Conservation (phyloP, 2,329 filamentous ascomycete species). For the Stagonosporopsis cucurbitacearum region DNA sequence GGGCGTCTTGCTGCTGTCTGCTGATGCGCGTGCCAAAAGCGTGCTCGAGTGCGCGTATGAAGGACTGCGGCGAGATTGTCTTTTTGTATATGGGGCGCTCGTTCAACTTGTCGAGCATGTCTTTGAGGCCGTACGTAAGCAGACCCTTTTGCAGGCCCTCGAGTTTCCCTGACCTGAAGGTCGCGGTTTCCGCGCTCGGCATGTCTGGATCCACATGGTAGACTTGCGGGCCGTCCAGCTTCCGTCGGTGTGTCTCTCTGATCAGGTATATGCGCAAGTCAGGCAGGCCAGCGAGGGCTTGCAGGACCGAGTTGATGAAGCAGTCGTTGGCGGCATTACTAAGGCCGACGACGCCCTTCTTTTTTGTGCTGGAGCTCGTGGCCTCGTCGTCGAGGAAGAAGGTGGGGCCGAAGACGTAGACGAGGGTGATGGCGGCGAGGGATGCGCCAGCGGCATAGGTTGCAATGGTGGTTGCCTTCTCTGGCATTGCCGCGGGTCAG, state of each 20-base stretch:
- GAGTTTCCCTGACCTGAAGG: conserved; percentile 56
- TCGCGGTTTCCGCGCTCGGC: conserved; percentile 50
- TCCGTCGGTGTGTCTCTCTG: conserved; percentile 83
- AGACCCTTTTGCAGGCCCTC: conserved; percentile 75
- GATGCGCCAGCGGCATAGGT: conserved; percentile 96
- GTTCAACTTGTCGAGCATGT: conserved; percentile 89
- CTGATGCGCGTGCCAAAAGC: conserved; percentile 92
- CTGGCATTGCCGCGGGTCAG: conserved; percentile 66
- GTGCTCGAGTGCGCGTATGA: conserved; percentile 81
- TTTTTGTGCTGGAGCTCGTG: conserved; percentile 62
- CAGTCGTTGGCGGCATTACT: conserved; percentile 84
- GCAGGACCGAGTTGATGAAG: conserved; percentile 90
- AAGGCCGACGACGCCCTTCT: conserved; percentile 87
- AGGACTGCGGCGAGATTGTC: conserved; percentile 85
- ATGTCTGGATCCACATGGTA: conserved; percentile 68
- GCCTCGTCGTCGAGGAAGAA: conserved; percentile 90
- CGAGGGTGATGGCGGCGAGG: conserved; percentile 89
- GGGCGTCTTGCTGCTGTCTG: conserved; percentile 94
- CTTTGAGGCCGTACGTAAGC: conserved; percentile 87
- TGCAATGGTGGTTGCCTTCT: conserved; percentile 81
- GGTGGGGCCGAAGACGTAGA: conserved; percentile 98
- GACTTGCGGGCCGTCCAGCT: conserved; percentile 76
- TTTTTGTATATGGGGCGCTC: conserved; percentile 93
- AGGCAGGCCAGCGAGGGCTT: conserved; percentile 87
- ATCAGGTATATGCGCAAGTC: conserved; percentile 92